These are phyloP conservation scores for Fusarium subtropicale DNA, from an alignment of 2,329 filamentous ascomycete species.

Conservation along the genomic window DNA sequence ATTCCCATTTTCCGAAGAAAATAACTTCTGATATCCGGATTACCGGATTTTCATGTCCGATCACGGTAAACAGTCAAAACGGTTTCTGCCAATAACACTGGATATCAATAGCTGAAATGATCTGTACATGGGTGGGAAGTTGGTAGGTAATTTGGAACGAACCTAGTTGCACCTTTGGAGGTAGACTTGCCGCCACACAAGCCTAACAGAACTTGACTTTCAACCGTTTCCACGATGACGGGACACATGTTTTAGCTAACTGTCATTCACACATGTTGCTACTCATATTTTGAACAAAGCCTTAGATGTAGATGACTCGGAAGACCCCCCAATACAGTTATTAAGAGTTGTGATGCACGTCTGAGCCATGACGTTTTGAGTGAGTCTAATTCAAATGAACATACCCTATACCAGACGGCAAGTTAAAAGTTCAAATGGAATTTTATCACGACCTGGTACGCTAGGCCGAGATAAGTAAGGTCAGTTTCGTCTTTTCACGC, in stretches of 20 bases:
- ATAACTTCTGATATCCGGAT: slow-evolving; percentile 4
- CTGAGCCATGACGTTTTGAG: not conserved
- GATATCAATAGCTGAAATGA: not conserved
- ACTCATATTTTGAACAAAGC: not conserved
- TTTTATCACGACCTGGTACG: not conserved
- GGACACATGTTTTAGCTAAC: too few relatives aligned
- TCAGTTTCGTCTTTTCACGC: slow-evolving; percentile 2
- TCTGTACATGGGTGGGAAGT: not conserved
- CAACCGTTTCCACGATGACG: not conserved
- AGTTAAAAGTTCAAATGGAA: not conserved
- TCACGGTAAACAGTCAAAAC: not conserved
- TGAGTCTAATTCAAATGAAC: too few relatives aligned
- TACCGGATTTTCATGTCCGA: slow-evolving; percentile 21
- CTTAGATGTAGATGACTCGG: not conserved
- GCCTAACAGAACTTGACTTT: slow-evolving; percentile 12
- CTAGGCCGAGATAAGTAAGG: slow-evolving; percentile 4
- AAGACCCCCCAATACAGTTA: not conserved
- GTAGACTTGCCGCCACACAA: not conserved
- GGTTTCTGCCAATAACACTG: not conserved
- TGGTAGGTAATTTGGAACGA: not conserved
- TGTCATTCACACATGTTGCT: not conserved
- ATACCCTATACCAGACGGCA: not conserved
- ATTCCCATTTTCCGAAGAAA: slow-evolving; percentile 6
- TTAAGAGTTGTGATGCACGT: not conserved
- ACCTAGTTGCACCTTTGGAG: slow-evolving; percentile 10